Evolutionary conservation across 176 grass and related monocot genomes (phyloP), one percentile per base, ranked within the genome.

Genomic region (Cenchrus americanus): DNA sequence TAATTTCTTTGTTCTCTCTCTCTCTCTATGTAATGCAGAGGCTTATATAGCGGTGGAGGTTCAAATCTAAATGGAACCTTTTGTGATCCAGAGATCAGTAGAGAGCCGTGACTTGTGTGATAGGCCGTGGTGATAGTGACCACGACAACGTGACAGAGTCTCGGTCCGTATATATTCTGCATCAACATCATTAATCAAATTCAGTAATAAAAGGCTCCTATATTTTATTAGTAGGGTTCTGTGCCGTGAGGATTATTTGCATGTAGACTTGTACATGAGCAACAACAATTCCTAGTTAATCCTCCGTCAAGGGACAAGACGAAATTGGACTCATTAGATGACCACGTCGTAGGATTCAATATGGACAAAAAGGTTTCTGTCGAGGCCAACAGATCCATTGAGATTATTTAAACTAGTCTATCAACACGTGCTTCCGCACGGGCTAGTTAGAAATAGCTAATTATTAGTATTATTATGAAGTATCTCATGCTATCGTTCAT

Each of bases 31-130:
- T 24, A 6, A 32, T 53, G 26, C 71, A 18, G 24, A 14, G 27
- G 8, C 19, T 74, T 74, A 74, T 74, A 55, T 75, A 57, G 15
- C 10, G 3, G 24, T 11, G 46, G 69, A 52, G 23, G 48, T 30
- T 73, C 47, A 30, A 52, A 52, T 8, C 23, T 8, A 50, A 32
- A 10, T 52, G 26, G 1, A 49, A 54, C 0, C 37, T 12, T 54
- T 37, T 15, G 1, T 30, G 27, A 30, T 30, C 24, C 34, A 37
- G 34, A 30, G 24, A 19, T 53, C 50, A 54, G 71, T 54, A 21
- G 71, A 74, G 15, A 53, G 8, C 21, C 50, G 50, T 74, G 71
- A 54, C 49, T 54, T 54, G 50, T 54, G 71, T 74, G 71, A 74
- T 53, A 54, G 49, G 71, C 15, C 17, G 7, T 55, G 27, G 9